phyloP scores from a whole-genome alignment of 805 yeast species.

The Yarrowia sp. region DNA sequence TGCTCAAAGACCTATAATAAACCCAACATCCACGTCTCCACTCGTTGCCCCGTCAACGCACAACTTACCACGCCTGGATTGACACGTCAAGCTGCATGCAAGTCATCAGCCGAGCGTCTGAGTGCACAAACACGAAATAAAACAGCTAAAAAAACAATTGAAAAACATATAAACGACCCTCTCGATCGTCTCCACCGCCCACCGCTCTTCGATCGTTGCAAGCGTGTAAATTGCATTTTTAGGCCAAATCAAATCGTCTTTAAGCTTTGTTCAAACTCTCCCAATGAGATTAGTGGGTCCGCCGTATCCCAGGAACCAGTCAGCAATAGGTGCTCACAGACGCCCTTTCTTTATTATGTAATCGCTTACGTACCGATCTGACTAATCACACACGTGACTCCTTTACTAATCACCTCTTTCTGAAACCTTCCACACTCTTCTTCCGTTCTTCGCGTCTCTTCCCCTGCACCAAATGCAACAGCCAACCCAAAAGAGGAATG shows the following conservation, averaged over 20 bases:
- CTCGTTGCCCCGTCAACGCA: neutral
- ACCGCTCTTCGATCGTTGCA: too few relatives aligned
- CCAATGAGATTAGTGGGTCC: neutral
- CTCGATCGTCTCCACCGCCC: too few relatives aligned
- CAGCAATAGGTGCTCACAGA: too few relatives aligned
- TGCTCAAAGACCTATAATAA: neutral
- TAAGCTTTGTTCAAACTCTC: neutral
- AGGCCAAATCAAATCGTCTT: neutral
- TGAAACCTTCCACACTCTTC: neutral
- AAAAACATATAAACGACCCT: too few relatives aligned
- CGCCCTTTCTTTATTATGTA: too few relatives aligned
- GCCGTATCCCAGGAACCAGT: too few relatives aligned
- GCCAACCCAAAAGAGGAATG: neutral
- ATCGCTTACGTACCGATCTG: too few relatives aligned
- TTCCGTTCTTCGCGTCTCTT: neutral
- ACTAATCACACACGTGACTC: too few relatives aligned
- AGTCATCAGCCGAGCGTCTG: neutral
- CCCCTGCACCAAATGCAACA: slow-evolving; percentile 2
- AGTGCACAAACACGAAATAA: neutral
- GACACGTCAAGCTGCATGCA: slow-evolving; percentile 1
- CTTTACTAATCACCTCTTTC: too few relatives aligned
- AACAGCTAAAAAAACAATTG: neutral
- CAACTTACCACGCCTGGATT: neutral
- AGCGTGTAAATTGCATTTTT: too few relatives aligned
- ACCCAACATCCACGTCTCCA: neutral